Conservation (phyloP, 768 basidiomycete species). For the Coprinellus aureogranulatus region DNA sequence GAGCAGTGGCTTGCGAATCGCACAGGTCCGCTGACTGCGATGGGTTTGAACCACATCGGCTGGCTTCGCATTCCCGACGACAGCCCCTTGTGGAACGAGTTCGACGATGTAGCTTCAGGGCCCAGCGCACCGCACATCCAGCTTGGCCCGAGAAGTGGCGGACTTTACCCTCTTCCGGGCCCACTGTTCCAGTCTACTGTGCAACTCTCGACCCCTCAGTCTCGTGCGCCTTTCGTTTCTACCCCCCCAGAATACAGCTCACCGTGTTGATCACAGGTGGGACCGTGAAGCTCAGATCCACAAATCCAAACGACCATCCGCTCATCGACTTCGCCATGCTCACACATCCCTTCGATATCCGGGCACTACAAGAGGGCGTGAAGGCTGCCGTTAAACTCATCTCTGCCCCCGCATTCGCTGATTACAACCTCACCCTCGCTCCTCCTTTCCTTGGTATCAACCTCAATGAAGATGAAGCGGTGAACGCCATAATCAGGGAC, state of each 20-base stretch:
- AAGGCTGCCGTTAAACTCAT: constrained; percentile 18
- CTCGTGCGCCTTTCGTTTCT: too few relatives aligned
- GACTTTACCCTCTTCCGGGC: not conserved
- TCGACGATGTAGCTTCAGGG: constrained; percentile 4
- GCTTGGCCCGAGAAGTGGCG: not conserved
- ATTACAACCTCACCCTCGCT: constrained; percentile 18
- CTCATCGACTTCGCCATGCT: constrained; percentile 22
- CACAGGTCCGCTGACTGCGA: constrained; percentile 1
- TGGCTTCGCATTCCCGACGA: constrained; percentile 9
- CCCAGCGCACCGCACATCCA: constrained; percentile 8
- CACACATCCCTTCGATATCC: constrained; percentile 17
- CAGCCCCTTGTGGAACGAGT: not conserved
- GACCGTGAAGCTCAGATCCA: constrained; percentile 14
- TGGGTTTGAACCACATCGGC: constrained; percentile 14
- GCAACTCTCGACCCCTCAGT: not conserved
- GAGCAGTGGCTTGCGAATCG: constrained; percentile 3
- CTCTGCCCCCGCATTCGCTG: constrained; percentile 17
- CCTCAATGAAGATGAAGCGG: constrained; percentile 21
- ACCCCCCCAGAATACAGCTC: not conserved
- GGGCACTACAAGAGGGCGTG: constrained; percentile 19
- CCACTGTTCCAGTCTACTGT: not conserved
- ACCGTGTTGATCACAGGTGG: constrained; percentile 15
- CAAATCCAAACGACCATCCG: constrained; percentile 22
- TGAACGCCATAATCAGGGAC: constrained; percentile 25
- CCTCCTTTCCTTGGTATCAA: not conserved